Evolutionary conservation across 116 monocot genomes (phyloP).

Genomic region (Thalassia testudinum): DNA sequence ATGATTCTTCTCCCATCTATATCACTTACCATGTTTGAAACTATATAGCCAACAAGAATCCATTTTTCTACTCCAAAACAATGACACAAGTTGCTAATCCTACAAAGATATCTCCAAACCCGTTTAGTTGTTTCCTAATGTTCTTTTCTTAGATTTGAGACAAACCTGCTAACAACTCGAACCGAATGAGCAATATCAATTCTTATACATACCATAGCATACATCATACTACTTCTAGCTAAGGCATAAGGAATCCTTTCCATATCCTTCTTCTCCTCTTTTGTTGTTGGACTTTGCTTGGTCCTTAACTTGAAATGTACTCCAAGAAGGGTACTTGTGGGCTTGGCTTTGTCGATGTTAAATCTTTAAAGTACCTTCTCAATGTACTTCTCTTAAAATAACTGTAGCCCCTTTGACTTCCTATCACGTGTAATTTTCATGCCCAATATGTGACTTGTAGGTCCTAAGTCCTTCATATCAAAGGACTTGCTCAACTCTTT

Average conservation of each 20-base stretch:
- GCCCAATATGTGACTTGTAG: slow-evolving; percentile 1
- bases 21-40: not conserved
- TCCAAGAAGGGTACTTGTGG: slow-evolving; percentile 1
- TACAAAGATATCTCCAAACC: slow-evolving; percentile 3
- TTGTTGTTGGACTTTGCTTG: not conserved
- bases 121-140: not conserved
- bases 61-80: not conserved
- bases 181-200: not conserved
- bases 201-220: not conserved
- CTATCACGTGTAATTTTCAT: slow-evolving; percentile 4
- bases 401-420: slow-evolving; percentile 3
- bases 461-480: slow-evolving; percentile 5
- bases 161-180: not conserved
- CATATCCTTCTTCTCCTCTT: slow-evolving; percentile 4
- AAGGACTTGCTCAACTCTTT: slow-evolving; percentile 4
- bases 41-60: not conserved
- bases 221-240: slow-evolving; percentile 1
- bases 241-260: not conserved
- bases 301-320: not conserved
- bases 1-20: not conserved
- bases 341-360: slow-evolving; percentile 3
- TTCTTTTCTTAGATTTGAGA: slow-evolving; percentile 2
- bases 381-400: slow-evolving; percentile 7
- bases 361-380: slow-evolving; percentile 6
- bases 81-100: not conserved